These are phyloP conservation scores for Logfia minima DNA, from an alignment of 129 eudicot species.

Conservation along the genomic window DNA sequence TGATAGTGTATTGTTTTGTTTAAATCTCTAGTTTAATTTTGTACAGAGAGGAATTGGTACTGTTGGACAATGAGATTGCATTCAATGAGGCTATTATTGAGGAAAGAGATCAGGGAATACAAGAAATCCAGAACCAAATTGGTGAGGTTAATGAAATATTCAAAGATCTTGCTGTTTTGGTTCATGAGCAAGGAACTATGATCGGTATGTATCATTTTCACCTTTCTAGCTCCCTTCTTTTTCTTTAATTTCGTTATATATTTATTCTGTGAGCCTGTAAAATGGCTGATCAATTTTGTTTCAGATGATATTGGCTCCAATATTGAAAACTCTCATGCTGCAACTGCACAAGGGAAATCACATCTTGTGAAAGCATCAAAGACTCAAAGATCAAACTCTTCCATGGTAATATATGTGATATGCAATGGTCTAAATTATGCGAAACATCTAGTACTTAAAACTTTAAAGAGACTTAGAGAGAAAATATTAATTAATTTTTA, in stretches of 20 bases:
- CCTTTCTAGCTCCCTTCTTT: background rate
- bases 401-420: conserved; percentile 52
- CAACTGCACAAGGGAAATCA: conserved; percentile 84
- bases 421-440: background rate
- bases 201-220: conserved; percentile 51
- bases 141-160: conserved; percentile 71
- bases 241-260: background rate
- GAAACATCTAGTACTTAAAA: background rate
- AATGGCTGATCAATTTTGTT: conserved; percentile 7
- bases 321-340: conserved; percentile 79
- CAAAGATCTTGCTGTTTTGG: conserved; percentile 65
- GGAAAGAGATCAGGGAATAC: conserved; percentile 78
- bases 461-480: background rate
- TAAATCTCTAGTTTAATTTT: background rate
- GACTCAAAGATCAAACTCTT: conserved; percentile 79
- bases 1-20: background rate
- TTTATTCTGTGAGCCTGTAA: background rate
- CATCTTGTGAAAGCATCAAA: conserved; percentile 85
- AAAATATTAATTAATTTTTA: background rate
- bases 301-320: conserved; percentile 88
- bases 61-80: conserved; percentile 72
- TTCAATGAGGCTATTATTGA: conserved; percentile 79
- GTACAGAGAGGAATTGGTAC: conserved; percentile 66
- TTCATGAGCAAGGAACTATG: conserved; percentile 90
- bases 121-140: conserved; percentile 61